Evolutionary conservation across 78 protist species (phyloP), one percentile per base, ranked within the genome.

Genomic region (Chrysochromulina tobinii): DNA sequence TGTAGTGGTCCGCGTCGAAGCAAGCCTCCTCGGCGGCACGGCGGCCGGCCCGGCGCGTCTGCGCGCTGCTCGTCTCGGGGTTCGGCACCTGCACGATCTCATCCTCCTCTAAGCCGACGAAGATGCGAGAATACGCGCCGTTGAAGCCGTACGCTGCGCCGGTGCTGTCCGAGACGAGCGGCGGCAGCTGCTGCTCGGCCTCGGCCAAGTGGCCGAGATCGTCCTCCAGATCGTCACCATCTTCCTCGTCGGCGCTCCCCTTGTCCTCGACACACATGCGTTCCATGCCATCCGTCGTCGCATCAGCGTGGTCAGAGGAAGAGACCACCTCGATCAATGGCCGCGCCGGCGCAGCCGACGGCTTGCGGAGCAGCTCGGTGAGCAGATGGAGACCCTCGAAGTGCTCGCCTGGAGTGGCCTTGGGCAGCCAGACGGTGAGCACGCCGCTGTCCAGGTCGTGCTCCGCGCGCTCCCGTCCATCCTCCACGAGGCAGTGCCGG

Each of bases 1-100:
- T 75, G 84, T 88, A 73, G 53, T 77, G 83, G n/a, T 88, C 83
- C n/a, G 1, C 50, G 68, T 72, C 55, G 48, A 38, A 73, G n/a
- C 53, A 57, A 53, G 1, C 73, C 54, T 11, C 66, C 68, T 77
- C 85, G 4, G 1, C 14, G 68, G 8, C 48, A 15, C n/a, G 21
- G 14, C 91, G 91, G 66, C 2, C 68, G 23, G 61, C 68, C n/a
- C 68, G 51, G 15, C 85, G 61, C 50, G 3, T 53, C 25, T 58
- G 25, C 8, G 61, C 27, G 17, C n/a, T 11, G 57, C 5, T 1
- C 50, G 23, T 15, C 50, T 79, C 87, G 50, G 61, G 64, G 5
- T 53, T 1, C 0, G 64, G 51, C 18, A 54, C 14, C 61, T 51
- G 38, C 23, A 53, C 50, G 6, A 54, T 12, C 61, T 51, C 87